A percentile compares a stretch with the other conserved stretches of the same genome.
Evolutionary conservation across 305 asterid genomes (phyloP).

Genomic region (Fraxinus baroniana): DNA sequence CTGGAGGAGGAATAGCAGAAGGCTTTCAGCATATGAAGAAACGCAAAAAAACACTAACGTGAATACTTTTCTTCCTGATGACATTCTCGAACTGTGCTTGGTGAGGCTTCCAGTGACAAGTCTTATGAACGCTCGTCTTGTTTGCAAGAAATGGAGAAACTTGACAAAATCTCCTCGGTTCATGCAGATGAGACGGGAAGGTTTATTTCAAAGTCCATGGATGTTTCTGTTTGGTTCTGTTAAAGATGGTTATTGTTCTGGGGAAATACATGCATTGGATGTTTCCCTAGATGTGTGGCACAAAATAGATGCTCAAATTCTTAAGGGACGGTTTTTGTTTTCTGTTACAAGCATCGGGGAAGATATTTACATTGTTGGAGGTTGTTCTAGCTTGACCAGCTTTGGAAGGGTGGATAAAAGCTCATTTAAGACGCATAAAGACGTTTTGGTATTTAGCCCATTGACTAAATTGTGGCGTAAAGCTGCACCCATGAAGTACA

Average conservation of each 20-base stretch:
- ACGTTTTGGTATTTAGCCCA: constrained; percentile 67
- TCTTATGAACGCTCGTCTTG: constrained; percentile 84
- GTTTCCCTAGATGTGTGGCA: constrained; percentile 76
- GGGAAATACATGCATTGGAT: constrained; percentile 80
- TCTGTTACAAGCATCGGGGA: constrained; percentile 66
- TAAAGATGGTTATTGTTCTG: constrained; percentile 75
- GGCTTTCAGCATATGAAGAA: constrained; percentile 37
- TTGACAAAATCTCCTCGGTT: constrained; percentile 62
- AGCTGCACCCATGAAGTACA: constrained; percentile 76
- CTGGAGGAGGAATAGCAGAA: constrained; percentile 57
- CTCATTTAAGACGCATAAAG: constrained; percentile 89
- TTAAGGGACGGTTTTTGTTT: constrained; percentile 73
- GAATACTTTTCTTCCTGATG: constrained; percentile 73
- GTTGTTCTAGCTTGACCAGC: constrained; percentile 89
- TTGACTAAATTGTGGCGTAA: constrained; percentile 71
- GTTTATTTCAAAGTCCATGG: constrained; percentile 71
- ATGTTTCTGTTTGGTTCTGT: constrained; percentile 78
- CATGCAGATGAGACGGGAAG: constrained; percentile 73
- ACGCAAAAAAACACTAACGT: constrained; percentile 37
- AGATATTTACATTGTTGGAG: constrained; percentile 72
- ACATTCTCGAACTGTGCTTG: constrained; percentile 82
- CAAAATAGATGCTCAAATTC: constrained; percentile 59
- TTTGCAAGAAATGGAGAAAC: constrained; percentile 89
- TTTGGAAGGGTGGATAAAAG: constrained; percentile 78
- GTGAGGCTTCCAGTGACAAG: constrained; percentile 74